Evolutionary conservation across 495 filamentous ascomycete genomes (phyloP).

Genomic region (Aspergillus saccharolyticus): DNA sequence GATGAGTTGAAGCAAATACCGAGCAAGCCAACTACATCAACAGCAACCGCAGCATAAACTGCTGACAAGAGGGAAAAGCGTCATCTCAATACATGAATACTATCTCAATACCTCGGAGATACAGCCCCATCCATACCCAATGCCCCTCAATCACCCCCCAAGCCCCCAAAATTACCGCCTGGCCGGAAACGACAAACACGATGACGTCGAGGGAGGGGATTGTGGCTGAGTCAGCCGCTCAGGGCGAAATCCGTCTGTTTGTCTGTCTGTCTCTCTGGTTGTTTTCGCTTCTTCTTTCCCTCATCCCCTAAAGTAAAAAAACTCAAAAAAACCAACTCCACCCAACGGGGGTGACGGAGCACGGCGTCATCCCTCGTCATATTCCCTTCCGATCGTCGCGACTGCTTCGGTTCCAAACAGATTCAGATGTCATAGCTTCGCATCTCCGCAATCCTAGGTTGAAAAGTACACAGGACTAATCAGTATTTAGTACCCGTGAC

Average conservation of each 20-base stretch:
- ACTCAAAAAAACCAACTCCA: too few species aligned
- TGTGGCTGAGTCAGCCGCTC: slow-evolving; percentile 1
- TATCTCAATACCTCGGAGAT: neutral
- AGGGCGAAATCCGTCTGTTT: neutral
- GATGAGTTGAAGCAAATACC: neutral
- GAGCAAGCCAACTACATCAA: neutral
- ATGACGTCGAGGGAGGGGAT: neutral
- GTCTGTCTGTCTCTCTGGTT: neutral
- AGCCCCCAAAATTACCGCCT: neutral
- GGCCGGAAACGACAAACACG: neutral
- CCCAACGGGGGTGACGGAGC: neutral
- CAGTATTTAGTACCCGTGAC: too few species aligned
- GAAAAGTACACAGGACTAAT: too few species aligned
- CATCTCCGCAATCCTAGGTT: neutral
- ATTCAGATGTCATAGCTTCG: neutral
- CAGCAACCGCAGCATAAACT: neutral
- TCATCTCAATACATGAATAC: neutral
- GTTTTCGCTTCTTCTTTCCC: neutral
- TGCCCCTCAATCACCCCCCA: neutral
- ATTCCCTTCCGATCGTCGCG: neutral
- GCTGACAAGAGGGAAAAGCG: neutral
- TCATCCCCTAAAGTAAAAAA: neutral
- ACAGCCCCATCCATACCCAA: neutral
- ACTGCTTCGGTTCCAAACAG: neutral
- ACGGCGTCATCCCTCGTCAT: slow-evolving; percentile 3